Evolutionary conservation across 2,329 filamentous ascomycete species (phyloP).

Genomic region (Colletotrichum sp.): DNA sequence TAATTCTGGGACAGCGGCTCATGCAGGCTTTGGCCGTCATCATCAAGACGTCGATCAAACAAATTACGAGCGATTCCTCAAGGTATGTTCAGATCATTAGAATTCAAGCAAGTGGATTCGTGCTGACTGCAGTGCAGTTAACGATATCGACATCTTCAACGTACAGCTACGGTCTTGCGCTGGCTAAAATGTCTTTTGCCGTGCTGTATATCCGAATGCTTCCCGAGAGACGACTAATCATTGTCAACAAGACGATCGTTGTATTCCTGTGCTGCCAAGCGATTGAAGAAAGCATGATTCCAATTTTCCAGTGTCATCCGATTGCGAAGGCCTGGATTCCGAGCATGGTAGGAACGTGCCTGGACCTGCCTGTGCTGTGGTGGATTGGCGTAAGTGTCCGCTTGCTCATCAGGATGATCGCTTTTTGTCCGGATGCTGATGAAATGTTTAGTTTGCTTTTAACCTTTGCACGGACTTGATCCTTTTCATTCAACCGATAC

Average conservation of each 20-base stretch:
- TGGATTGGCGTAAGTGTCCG: slow-evolving; percentile 33
- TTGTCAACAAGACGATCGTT: slow-evolving; percentile 32
- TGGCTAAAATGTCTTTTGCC: slow-evolving; percentile 37
- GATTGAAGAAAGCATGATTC: slow-evolving; percentile 32
- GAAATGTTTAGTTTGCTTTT: slow-evolving; percentile 27
- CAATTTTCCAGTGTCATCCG: slow-evolving; percentile 32
- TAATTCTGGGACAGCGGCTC: not conserved
- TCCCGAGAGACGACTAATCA: slow-evolving; percentile 25
- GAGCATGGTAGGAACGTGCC: slow-evolving; percentile 26
- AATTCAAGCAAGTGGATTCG: too few relatives aligned
- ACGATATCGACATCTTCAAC: slow-evolving; percentile 28
- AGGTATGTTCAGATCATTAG: not conserved
- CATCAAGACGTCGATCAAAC: not conserved
- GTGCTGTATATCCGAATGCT: slow-evolving; percentile 36
- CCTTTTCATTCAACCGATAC: slow-evolving; percentile 41
- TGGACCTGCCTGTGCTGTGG: slow-evolving; percentile 34
- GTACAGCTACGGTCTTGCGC: slow-evolving; percentile 32
- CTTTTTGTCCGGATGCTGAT: not conserved
- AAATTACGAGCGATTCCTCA: not conserved
- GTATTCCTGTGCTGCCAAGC: slow-evolving; percentile 32
- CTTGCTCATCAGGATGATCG: not conserved
- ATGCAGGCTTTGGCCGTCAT: not conserved
- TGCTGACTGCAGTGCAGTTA: not conserved
- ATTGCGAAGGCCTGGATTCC: slow-evolving; percentile 31
- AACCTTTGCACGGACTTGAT: slow-evolving; percentile 40